Evolutionary conservation across 2,329 filamentous ascomycete species (phyloP).

Genomic region (Microsporum audouinii): DNA sequence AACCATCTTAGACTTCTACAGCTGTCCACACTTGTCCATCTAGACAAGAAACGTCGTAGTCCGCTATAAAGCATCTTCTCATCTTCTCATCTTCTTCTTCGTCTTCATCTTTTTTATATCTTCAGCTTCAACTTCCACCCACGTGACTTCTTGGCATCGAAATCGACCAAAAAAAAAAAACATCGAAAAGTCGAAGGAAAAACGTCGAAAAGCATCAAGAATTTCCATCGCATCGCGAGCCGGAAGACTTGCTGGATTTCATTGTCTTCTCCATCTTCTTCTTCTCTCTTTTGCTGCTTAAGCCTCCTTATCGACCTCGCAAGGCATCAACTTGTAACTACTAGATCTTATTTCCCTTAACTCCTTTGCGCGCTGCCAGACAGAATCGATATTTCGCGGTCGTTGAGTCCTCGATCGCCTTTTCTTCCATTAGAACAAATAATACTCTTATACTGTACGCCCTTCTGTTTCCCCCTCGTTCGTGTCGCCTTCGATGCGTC

Average conservation of each 20-base stretch:
- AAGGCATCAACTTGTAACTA: not conserved
- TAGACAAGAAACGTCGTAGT: not conserved
- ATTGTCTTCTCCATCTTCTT: not conserved
- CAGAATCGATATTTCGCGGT: not conserved
- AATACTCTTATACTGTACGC: not conserved
- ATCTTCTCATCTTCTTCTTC: not conserved
- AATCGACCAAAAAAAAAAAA: not conserved
- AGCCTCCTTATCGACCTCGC: not conserved
- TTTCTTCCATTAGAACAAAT: not conserved
- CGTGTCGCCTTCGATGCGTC: not conserved
- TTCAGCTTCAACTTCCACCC: not conserved
- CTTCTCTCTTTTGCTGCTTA: not conserved
- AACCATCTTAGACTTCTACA: not conserved
- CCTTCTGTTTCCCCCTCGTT: not conserved
- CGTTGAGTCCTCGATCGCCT: not conserved
- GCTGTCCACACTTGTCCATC: too few relatives aligned
- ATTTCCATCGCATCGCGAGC: not conserved
- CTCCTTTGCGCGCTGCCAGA: not conserved
- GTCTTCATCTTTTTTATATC: not conserved
- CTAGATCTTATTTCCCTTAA: constrained; percentile 2
- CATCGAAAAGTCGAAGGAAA: not conserved
- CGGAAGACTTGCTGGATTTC: not conserved
- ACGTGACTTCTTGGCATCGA: not conserved
- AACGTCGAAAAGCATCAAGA: not conserved
- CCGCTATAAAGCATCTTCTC: not conserved